Conservation (phyloP, 306 rosid species). For the Cucumis cinereus region DNA sequence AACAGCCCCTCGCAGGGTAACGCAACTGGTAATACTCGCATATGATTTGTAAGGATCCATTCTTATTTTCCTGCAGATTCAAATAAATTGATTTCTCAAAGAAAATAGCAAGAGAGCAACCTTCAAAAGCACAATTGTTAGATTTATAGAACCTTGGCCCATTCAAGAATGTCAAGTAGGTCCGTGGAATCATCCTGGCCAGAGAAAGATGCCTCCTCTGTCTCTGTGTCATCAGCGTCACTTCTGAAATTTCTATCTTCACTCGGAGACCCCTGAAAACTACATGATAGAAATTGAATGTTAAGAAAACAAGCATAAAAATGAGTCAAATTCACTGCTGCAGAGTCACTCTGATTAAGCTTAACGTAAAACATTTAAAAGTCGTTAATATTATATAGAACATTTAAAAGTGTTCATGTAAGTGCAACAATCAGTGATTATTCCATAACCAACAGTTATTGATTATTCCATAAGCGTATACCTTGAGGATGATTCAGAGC, state of each 20-base stretch:
- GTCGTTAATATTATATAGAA: not conserved
- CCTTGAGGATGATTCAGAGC: constrained; percentile 98
- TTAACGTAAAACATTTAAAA: not conserved
- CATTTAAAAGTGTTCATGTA: not conserved
- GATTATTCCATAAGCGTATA: constrained; percentile 13
- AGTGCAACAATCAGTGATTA: not conserved
- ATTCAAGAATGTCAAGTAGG: constrained; percentile 72
- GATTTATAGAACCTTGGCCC: constrained; percentile 75
- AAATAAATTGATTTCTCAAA: not conserved
- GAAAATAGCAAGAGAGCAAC: not conserved
- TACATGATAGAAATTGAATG: constrained; percentile 24
- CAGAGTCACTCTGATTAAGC: not conserved
- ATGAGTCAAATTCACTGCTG: constrained; percentile 10
- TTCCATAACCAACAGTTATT: not conserved
- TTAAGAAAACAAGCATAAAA: not conserved
- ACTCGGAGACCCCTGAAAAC: constrained; percentile 94
- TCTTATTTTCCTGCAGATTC: constrained; percentile 47
- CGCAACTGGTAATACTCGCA: constrained; percentile 46
- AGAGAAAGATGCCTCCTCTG: constrained; percentile 84
- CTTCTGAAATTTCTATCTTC: constrained; percentile 90
- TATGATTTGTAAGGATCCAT: constrained; percentile 72
- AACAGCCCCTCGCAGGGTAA: constrained; percentile 54
- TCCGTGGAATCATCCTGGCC: constrained; percentile 90
- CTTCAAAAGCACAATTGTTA: not conserved
- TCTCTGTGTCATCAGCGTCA: constrained; percentile 86